Percentiles rank a stretch among this genome's conserved stretches.
Conservation (phyloP, 164 flowering plant species). For the Houttuynia cordata region DNA sequence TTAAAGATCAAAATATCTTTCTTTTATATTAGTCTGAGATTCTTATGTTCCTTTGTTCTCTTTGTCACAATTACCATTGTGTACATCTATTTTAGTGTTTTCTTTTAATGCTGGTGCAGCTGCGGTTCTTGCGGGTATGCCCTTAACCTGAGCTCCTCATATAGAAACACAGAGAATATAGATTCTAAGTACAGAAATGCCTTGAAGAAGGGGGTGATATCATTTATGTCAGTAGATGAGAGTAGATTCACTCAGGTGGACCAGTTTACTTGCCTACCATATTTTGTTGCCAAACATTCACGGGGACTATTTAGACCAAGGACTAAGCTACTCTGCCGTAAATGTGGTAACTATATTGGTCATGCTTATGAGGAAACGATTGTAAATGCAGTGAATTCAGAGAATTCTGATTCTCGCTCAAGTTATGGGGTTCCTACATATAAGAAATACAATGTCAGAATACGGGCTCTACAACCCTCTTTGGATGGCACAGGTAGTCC, state of each 20-base stretch:
- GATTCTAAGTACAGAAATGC: constrained; percentile 83
- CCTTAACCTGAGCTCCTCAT: constrained; percentile 65
- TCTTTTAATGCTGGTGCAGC: constrained; percentile 33
- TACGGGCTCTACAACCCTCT: constrained; percentile 68
- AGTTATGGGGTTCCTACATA: constrained; percentile 15
- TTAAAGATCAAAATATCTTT: not conserved
- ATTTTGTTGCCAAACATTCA: constrained; percentile 40
- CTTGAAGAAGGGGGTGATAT: constrained; percentile 65
- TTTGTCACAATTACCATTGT: not conserved
- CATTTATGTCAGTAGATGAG: constrained; percentile 68
- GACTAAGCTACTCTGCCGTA: constrained; percentile 79
- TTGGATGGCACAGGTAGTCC: constrained; percentile 32
- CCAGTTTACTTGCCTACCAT: constrained; percentile 53
- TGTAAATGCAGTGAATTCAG: constrained; percentile 20
- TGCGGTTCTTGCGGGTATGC: constrained; percentile 90
- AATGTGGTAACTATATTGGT: constrained; percentile 75
- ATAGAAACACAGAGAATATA: constrained; percentile 60
- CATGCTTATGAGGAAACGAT: constrained; percentile 34
- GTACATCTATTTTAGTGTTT: not conserved
- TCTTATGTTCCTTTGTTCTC: not conserved
- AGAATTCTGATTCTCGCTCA: constrained; percentile 32
- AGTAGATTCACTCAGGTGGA: constrained; percentile 76
- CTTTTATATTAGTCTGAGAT: not conserved
- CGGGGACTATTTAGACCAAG: constrained; percentile 59
- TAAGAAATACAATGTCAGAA: constrained; percentile 45